Evolutionary conservation across 2,329 filamentous ascomycete species (phyloP).

Genomic region (Penicillium paneum): DNA sequence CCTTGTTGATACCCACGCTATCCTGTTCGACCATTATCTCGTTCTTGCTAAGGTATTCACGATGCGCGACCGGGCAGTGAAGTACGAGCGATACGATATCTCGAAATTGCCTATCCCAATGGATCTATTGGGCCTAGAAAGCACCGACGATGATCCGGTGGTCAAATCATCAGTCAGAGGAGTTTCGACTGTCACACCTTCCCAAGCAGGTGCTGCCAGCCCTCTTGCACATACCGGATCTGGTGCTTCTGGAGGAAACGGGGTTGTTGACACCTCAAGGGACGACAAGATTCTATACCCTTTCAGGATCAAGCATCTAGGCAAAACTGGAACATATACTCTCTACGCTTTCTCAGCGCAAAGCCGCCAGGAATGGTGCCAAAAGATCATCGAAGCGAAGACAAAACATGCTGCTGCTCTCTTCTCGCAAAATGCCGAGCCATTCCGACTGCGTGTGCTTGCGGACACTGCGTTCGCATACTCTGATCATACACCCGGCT

Average conservation of each 20-base stretch:
- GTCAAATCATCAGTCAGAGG: conserved; percentile 74
- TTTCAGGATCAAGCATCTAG: conserved; percentile 92
- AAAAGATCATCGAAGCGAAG: conserved; percentile 91
- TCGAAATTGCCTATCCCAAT: conserved; percentile 94
- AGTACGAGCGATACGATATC: conserved; percentile 82
- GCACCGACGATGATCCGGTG: conserved; percentile 85
- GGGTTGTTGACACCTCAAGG: conserved; percentile 54
- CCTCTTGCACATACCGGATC: conserved; percentile 63
- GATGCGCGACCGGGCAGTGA: conserved; percentile 66
- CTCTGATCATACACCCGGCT: conserved; percentile 49
- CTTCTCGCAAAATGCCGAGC: conserved; percentile 89
- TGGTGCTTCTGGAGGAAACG: conserved; percentile 56
- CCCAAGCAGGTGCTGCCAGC: conserved; percentile 46
- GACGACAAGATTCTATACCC: conserved; percentile 87
- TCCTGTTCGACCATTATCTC: conserved; percentile 95
- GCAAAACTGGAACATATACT: conserved; percentile 81
- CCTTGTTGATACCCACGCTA: conserved; percentile 89
- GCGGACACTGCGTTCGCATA: conserved; percentile 78
- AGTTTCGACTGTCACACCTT: conserved; percentile 59
- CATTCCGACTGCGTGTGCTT: conserved; percentile 86
- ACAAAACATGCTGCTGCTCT: conserved; percentile 86
- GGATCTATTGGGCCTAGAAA: conserved; percentile 90
- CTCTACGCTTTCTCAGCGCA: conserved; percentile 76
- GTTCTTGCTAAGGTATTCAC: conserved; percentile 80
- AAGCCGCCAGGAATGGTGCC: conserved; percentile 82